Conservation (phyloP, 169 alveolate species). For the Eimeria praecox region DNA sequence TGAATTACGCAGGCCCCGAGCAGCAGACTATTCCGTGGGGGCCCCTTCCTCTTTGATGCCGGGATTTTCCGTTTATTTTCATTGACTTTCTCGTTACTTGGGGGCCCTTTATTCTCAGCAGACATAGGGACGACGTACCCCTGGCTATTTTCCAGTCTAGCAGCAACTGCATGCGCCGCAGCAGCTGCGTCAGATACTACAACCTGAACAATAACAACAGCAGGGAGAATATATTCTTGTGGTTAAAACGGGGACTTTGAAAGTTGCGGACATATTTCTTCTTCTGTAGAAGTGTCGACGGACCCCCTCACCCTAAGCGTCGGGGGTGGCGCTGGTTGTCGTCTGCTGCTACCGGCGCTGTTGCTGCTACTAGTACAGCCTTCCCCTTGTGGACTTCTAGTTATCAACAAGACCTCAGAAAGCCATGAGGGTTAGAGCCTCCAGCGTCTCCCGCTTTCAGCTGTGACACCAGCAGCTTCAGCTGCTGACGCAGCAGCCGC, state of each 20-base stretch:
- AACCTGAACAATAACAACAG: conserved; percentile 2
- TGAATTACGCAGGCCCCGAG: conserved; percentile 64
- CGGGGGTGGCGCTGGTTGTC: conserved; percentile 46
- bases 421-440: conserved; percentile 68
- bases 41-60: conserved; percentile 60
- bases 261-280: not conserved
- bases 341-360: conserved; percentile 53
- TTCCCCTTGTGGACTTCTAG: not conserved
- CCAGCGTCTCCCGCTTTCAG: conserved; percentile 35
- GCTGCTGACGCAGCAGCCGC: conserved; percentile 66
- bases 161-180: conserved; percentile 64
- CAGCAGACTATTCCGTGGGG: conserved; percentile 61
- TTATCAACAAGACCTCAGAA: conserved; percentile 17
- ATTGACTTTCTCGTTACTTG: conserved; percentile 31
- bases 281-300: not conserved
- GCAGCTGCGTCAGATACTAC: conserved; percentile 41
- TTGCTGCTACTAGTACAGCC: not conserved
- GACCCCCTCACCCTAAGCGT: conserved; percentile 25
- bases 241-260: not conserved
- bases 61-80: not conserved
- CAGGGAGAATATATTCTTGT: conserved; percentile 9
- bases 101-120: conserved; percentile 29
- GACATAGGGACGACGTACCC: conserved; percentile 50
- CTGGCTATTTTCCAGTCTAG: conserved; percentile 37
- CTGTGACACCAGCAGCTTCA: conserved; percentile 64